Evolutionary conservation across 1,284 basidiomycete genomes (phyloP).

Genomic region (Ganoderma boninense): DNA sequence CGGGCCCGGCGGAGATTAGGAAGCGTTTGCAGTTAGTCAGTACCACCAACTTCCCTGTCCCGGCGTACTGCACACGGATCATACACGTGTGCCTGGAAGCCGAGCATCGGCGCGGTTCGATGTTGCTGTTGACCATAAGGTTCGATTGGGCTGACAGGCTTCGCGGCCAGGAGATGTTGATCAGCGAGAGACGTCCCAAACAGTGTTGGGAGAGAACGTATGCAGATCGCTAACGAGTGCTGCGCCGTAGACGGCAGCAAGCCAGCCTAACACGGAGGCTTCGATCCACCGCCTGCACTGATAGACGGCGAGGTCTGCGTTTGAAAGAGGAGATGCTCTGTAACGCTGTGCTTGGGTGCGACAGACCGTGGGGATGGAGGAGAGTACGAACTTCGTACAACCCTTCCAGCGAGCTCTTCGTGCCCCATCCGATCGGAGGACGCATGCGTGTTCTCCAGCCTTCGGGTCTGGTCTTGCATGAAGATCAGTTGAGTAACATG

Average conservation of each 20-base stretch:
- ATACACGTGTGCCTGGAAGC: background rate
- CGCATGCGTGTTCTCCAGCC: background rate
- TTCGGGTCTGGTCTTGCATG: background rate
- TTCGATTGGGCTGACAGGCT: background rate
- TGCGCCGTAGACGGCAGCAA: background rate
- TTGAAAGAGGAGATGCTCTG: background rate
- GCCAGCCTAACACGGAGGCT: background rate
- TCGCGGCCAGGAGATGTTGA: background rate
- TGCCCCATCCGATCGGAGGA: background rate
- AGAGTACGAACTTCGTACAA: background rate
- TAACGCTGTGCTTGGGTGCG: background rate
- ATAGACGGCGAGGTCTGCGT: background rate
- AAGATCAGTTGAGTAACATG: background rate
- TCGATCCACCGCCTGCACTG: background rate
- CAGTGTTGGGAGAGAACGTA: background rate
- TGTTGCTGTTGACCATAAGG: background rate
- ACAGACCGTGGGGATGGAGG: background rate
- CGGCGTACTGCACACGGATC: background rate
- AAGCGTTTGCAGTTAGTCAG: background rate
- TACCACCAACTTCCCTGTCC: background rate
- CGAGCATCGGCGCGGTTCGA: background rate
- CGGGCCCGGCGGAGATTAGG: background rate
- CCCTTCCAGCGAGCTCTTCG: background rate
- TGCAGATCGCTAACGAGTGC: background rate
- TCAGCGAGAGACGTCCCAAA: background rate